These are phyloP conservation scores for Geranium brycei DNA, from an alignment of 345 rosid genomes.

Conservation along the genomic window DNA sequence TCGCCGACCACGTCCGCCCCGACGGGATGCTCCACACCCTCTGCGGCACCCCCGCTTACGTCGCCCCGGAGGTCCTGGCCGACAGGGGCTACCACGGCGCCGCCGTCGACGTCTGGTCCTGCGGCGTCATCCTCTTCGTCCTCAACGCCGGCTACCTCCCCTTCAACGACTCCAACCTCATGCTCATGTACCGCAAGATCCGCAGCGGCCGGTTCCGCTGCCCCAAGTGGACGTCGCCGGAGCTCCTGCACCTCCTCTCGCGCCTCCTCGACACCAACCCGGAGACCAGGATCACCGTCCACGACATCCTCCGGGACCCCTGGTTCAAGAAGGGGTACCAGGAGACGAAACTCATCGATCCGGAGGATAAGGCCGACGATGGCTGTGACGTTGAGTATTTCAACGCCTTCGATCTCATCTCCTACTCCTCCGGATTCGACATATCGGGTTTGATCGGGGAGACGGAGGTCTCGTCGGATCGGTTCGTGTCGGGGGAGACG, in stretches of 20 bases:
- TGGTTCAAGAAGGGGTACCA: too few species aligned
- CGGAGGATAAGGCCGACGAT: too few species aligned
- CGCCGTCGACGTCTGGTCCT: not conserved
- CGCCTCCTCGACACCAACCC: slow-evolving; percentile 6
- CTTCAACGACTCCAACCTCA: not conserved
- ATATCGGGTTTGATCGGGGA: too few species aligned
- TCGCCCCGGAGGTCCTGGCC: not conserved
- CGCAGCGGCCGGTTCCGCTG: not conserved
- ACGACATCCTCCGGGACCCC: too few species aligned
- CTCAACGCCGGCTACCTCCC: not conserved
- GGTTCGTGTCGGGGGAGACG: too few species aligned
- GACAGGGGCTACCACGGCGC: not conserved
- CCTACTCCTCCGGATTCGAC: too few species aligned
- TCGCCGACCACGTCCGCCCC: not conserved
- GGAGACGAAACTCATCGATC: too few species aligned
- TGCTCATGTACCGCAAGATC: not conserved
- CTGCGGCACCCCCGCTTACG: not conserved
- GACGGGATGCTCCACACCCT: not conserved
- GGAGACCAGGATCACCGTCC: not conserved
- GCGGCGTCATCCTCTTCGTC: not conserved
- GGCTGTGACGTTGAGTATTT: too few species aligned
- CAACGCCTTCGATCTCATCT: too few species aligned
- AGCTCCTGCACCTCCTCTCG: not conserved
- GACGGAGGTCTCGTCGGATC: too few species aligned
- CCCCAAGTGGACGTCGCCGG: slow-evolving; percentile 2